Percentiles rank a stretch among this genome's conserved stretches.
Conservation (phyloP, 2,329 filamentous ascomycete species). For the Endoconidiophora polonica region DNA sequence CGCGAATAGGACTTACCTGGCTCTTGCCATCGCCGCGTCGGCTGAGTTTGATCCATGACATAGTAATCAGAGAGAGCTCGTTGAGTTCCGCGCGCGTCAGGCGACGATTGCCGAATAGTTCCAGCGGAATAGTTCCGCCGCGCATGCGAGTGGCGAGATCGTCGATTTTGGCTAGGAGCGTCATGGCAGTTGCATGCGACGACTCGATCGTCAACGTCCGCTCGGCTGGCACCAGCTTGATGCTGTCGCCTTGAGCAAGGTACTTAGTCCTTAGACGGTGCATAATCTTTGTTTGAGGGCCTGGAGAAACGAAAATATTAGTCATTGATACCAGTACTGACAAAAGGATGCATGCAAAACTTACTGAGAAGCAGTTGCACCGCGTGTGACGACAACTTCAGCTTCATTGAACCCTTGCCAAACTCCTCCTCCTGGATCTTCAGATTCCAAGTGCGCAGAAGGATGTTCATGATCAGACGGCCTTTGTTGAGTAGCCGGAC, state of each 20-base stretch:
- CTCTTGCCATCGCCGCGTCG: background rate
- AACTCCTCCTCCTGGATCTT: constrained; percentile 28
- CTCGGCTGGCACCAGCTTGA: constrained; percentile 10
- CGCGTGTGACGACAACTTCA: constrained; percentile 25
- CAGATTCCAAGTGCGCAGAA: constrained; percentile 35
- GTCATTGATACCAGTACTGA: background rate
- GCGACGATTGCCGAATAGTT: constrained; percentile 13
- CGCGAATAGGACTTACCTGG: background rate
- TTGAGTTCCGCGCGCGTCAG: constrained; percentile 16
- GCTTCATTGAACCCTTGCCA: constrained; percentile 24
- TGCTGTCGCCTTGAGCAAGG: constrained; percentile 16
- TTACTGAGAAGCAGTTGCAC: constrained; percentile 31
- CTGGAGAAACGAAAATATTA: background rate
- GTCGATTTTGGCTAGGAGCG: constrained; percentile 23
- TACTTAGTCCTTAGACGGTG: constrained; percentile 19
- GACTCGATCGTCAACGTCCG: constrained; percentile 12
- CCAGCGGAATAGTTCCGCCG: constrained; percentile 17
- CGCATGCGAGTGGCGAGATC: constrained; percentile 17
- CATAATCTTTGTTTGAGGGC: constrained; percentile 14
- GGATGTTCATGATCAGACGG: constrained; percentile 25
- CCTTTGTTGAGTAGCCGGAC: constrained; percentile 22
- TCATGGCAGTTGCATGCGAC: constrained; percentile 11
- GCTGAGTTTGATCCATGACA: constrained; percentile 15
- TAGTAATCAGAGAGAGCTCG: constrained; percentile 21
- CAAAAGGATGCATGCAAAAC: constrained; percentile 14